Evolutionary conservation across 2,329 filamentous ascomycete genomes (phyloP).

Genomic region (Aureobasidium lini): DNA sequence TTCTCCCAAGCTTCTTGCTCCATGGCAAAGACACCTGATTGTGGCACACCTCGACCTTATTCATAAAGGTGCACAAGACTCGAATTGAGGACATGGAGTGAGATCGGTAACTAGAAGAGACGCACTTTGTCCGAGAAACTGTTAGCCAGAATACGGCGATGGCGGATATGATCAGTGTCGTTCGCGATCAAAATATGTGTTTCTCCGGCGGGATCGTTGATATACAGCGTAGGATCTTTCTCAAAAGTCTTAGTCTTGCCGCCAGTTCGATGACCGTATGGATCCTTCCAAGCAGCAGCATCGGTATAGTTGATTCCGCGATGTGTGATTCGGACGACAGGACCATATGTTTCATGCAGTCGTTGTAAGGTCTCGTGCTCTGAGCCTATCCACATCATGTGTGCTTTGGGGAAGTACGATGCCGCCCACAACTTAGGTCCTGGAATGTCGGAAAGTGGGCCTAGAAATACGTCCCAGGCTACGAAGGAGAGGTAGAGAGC

Average conservation of each 20-base stretch:
- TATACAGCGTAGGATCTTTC: conserved; percentile 38
- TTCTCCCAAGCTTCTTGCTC: too few relatives aligned
- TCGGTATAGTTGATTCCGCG: conserved; percentile 40
- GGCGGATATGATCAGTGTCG: conserved; percentile 27
- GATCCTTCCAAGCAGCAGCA: conserved; percentile 35
- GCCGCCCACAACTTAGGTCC: conserved; percentile 32
- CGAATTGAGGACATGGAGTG: too few relatives aligned
- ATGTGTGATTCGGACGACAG: conserved; percentile 40
- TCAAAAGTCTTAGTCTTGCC: conserved; percentile 18
- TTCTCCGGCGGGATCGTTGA: conserved; percentile 20
- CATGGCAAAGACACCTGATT: too few relatives aligned
- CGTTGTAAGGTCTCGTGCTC: conserved; percentile 13
- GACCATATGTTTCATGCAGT: conserved; percentile 37
- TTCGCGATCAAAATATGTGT: conserved; percentile 21
- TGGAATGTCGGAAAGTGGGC: conserved; percentile 37
- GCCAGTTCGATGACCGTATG: conserved; percentile 18
- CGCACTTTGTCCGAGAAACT: conserved; percentile 33
- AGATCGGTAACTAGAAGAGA: too few relatives aligned
- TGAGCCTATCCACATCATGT: conserved; percentile 13
- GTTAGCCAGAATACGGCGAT: conserved; percentile 31
- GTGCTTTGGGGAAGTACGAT: conserved; percentile 23
- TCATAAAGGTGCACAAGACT: too few relatives aligned
- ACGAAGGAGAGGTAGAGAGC: background rate
- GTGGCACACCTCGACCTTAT: too few relatives aligned
- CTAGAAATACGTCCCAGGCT: conserved; percentile 36